Percentiles rank a stretch among this genome's conserved stretches.
phyloP scores from a whole-genome alignment of 2,329 filamentous ascomycete species.

The Xylariales sp. region DNA sequence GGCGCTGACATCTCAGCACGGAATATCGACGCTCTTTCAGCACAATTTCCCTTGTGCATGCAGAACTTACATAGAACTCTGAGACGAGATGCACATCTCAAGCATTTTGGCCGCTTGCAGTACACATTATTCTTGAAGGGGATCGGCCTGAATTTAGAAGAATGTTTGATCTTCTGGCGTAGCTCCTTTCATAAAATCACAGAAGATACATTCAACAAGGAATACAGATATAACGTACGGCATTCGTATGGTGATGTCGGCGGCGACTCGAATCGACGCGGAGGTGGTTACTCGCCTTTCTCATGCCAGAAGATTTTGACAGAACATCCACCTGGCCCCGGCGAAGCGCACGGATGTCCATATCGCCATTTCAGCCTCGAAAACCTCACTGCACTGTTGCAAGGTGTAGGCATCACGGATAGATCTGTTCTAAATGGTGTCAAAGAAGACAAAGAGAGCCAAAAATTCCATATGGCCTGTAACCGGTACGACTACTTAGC shows the following conservation, averaged over 20 bases:
- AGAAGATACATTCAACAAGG: constrained; percentile 96
- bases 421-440: constrained; percentile 81
- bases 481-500: constrained; percentile 72
- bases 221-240: constrained; percentile 97
- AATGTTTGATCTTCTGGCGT: constrained; percentile 93
- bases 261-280: constrained; percentile 87
- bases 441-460: constrained; percentile 87
- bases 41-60: constrained; percentile 94
- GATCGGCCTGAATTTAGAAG: constrained; percentile 90
- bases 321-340: constrained; percentile 85
- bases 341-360: constrained; percentile 94
- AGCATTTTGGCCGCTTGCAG: constrained; percentile 92
- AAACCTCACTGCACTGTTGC: constrained; percentile 81
- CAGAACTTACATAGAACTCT: constrained; percentile 87
- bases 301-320: constrained; percentile 96
- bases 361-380: constrained; percentile 93
- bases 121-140: constrained; percentile 98
- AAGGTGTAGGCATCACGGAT: constrained; percentile 83
- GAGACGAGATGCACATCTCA: constrained; percentile 88
- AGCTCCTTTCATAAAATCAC: constrained; percentile 85
- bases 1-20: constrained; percentile 81
- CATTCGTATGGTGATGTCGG: constrained; percentile 96
- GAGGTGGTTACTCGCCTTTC: constrained; percentile 88
- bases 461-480: constrained; percentile 93
- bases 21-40: constrained; percentile 81